Base-by-base conservation (phyloP, 257 asterid genomes). In the Echium plantagineum region DNA sequence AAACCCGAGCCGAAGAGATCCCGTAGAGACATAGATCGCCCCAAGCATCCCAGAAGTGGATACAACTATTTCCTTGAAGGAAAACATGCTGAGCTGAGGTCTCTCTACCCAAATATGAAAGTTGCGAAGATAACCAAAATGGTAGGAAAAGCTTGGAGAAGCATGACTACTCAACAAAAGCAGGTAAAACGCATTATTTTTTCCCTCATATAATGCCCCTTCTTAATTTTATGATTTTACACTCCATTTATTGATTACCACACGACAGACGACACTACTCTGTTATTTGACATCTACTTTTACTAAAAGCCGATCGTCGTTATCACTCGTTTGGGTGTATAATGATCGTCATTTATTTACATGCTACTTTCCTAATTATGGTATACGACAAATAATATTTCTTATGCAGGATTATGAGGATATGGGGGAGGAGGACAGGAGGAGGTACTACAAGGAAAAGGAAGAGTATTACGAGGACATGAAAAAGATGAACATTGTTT, bases 111-210 rank as follows among this genome's bases (percentile, higher is more conserved):
- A 7, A 72, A 67, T 1, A 13, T 17, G 2, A 71, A 80, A 38
- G 90, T 80, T 57, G 85, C 89, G 78, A 89, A 90, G 68, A 80
- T 87, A 81, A 87, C 87, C 0, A 90, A 81, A 47, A 85, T 87
- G 95, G 85, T 83, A 3, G 96, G 89, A 3, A 76, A 85, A 58
- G 60, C 89, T 1, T 90, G 97, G 96, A 90, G 69, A 69, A 74
- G 52, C 15, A 89, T 90, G 21, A 42, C 85, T 55, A 66, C 74
- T 0, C 85, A 80, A 35, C 91, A 90, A 42, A 82, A 79, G 46
- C 73, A n/a, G 64, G 96, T 90, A 55, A 55, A 20, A 24, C 31
- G 4, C 31, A 20, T 15, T 8, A 55, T 20, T 55, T 21, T 2
- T 15, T 3, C 32, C 26, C 32, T 30, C 32, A 6, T 3, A 0